Evolutionary conservation across 2,329 filamentous ascomycete species (phyloP).

Genomic region (Leptographium procerum): DNA sequence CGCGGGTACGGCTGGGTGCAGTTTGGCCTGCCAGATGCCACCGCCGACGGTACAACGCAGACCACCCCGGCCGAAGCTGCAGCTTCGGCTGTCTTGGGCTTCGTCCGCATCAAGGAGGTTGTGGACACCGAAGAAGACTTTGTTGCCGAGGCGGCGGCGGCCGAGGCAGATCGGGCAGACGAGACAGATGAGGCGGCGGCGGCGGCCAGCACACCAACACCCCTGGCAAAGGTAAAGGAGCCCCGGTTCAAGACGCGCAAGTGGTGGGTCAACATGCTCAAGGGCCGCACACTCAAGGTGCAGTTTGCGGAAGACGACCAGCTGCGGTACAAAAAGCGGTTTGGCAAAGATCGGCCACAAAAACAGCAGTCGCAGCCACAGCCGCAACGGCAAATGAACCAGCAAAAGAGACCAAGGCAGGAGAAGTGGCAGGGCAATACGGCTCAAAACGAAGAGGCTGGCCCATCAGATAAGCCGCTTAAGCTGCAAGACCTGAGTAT

Average conservation of each 20-base stretch:
- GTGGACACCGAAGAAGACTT: slow-evolving; percentile 53
- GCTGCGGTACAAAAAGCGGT: slow-evolving; percentile 86
- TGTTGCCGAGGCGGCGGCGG: slow-evolving; percentile 33
- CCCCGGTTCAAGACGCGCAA: slow-evolving; percentile 50
- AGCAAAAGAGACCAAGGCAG: slow-evolving; percentile 14
- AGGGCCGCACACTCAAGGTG: slow-evolving; percentile 70
- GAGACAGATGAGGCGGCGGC: slow-evolving; percentile 21
- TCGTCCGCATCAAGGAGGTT: slow-evolving; percentile 57
- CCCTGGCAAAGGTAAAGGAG: slow-evolving; percentile 24
- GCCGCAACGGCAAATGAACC: not conserved
- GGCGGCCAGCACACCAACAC: slow-evolving; percentile 27
- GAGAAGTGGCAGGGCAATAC: slow-evolving; percentile 20
- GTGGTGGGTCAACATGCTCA: slow-evolving; percentile 78
- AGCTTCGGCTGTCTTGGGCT: slow-evolving; percentile 68
- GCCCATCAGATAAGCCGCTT: slow-evolving; percentile 14
- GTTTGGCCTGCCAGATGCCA: slow-evolving; percentile 42
- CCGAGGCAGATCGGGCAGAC: slow-evolving; percentile 23
- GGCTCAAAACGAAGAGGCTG: slow-evolving; percentile 4
- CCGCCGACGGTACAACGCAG: not conserved
- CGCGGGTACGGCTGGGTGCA: slow-evolving; percentile 96
- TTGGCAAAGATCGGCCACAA: slow-evolving; percentile 57
- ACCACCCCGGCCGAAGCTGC: slow-evolving; percentile 32
- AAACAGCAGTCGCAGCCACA: slow-evolving; percentile 13
- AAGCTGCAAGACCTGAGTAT: slow-evolving; percentile 35
- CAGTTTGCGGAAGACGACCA: slow-evolving; percentile 91